Conservation (phyloP, 257 asterid genomes). For the Solanum etuberosum region DNA sequence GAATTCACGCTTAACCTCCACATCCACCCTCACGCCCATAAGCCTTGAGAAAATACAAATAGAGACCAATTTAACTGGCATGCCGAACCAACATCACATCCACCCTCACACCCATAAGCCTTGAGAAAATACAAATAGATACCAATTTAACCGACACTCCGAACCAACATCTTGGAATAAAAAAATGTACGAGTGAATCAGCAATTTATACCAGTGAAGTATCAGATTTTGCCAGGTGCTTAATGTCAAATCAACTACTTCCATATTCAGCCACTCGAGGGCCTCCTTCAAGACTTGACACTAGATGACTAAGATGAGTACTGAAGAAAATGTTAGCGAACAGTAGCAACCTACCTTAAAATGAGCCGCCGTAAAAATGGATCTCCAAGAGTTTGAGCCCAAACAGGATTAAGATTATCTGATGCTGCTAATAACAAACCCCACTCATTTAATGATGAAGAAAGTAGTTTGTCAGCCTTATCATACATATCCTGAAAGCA, state of each 20-base stretch:
- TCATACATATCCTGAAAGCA: slow-evolving; percentile 56
- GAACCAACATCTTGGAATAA: neutral
- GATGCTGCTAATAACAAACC: slow-evolving; percentile 54
- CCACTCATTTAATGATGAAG: slow-evolving; percentile 52
- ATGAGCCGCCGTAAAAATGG: slow-evolving; percentile 85
- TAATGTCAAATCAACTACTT: neutral
- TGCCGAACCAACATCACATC: neutral
- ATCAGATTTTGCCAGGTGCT: neutral
- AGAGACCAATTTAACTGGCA: neutral
- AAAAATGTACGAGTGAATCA: neutral
- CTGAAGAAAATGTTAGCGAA: neutral
- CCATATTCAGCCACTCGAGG: neutral
- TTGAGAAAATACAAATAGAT: neutral
- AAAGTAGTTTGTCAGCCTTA: slow-evolving; percentile 67
- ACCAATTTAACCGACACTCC: neutral
- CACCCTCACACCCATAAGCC: neutral
- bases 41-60: neutral
- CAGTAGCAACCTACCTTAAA: slow-evolving; percentile 41
- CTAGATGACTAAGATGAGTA: neutral
- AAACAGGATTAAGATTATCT: slow-evolving; percentile 59
- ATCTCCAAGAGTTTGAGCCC: slow-evolving; percentile 74
- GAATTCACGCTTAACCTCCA: neutral
- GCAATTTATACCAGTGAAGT: neutral
- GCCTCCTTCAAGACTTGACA: neutral
- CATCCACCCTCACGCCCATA: neutral